Evolutionary conservation across 139 green algal genomes (phyloP), one percentile per base, ranked within the genome.

Genomic region (Monoraphidium neglectum): DNA sequence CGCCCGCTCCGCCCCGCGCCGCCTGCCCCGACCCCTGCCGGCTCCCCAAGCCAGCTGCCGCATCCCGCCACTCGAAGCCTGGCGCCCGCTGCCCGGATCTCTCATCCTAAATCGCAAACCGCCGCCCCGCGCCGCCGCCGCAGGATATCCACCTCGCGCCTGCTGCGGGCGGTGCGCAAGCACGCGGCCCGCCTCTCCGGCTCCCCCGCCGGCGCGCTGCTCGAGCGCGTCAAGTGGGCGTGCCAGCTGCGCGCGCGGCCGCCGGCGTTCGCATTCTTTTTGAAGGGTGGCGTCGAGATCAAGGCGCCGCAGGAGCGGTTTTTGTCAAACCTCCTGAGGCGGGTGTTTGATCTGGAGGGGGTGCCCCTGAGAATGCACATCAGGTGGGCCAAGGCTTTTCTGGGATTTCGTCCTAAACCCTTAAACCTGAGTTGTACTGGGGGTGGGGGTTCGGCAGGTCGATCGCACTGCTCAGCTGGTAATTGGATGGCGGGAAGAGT

Each of bases 191-290:
- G 75, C 32, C 66, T 72, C 47, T 60, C 47, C 32, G 80, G 75
- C 53, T 71, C 43, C 15, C 37, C 79, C 2, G 86, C 82, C n/a
- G 80, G 77, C 10, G 82, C 76, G 16, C 53, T 64, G 0, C 28
- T 89, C 37, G 47, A 36, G 2, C 78, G 90, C 15, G 66, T 95
- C 36, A 89, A 87, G 51, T 96, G 72, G 72, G 30, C 46, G 10
- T 38, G 56, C 2, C 89, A 95, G 83, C 73, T 94, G 23, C 90
- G 90, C 68, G 62, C 84, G 1, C 82, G 92, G 3, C 92, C 92
- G 16, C 92, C 92, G n/a, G 91, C 86, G 10, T 97, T 97, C 86
- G 82, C 79, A 6, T 82, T 83, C 12, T 94, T 90, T 60, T 43
- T 94, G 49, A 66, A 68, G 12, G 89, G 90, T 30, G 82, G 38